Base-by-base conservation (phyloP, 352 stramenopile species). In the Phytophthora citricola region DNA sequence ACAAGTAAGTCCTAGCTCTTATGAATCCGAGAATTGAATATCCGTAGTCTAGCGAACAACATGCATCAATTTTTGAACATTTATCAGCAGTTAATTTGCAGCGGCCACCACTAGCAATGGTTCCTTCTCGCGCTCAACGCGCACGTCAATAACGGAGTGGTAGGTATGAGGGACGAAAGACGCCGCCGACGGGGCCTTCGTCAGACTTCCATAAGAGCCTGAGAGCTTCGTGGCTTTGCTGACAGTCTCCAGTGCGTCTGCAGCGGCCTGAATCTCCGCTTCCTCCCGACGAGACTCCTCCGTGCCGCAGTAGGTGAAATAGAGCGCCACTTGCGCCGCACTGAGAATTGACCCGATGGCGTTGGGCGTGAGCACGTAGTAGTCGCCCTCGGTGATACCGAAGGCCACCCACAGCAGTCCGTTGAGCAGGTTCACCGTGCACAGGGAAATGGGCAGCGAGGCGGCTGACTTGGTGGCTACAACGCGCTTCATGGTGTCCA, bases 331-430 rank as follows among this genome's bases (percentile, higher is more conserved):
- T 26, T 89, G 79, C 5, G 63, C 63, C 14, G 69, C 38, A 41
- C 80, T 78, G 2, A 89, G 57, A 36, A 69, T 60, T 11, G 65
- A 78, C 4, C 79, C 81, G 36, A 84, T 71, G 10, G 74, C 68
- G 20, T 74, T 85, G 12, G 75, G 73, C 3, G 61, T 71, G 15
- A 84, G 58, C 31, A 87, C 72, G 41, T 75, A 78, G 29, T 65
- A 69, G 50, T 89, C 74, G 34, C 69, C 57, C 26, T 81, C 69
- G 0, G 73, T 71, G 20, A 76, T 60, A 1, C 74, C 71, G 46
- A 87, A 89, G 0, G 73, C 56, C 27, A 79, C 66, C 80, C 80
- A 89, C 0, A 83, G 67, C 32, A 71, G 57, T 22, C 82, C 78
- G 56, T 82, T 89, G 34, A 84, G 43, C 9, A 76, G 70, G 40